Evolutionary conservation across 441 rosid genomes (phyloP).

Genomic region (Adansonia gregorii): DNA sequence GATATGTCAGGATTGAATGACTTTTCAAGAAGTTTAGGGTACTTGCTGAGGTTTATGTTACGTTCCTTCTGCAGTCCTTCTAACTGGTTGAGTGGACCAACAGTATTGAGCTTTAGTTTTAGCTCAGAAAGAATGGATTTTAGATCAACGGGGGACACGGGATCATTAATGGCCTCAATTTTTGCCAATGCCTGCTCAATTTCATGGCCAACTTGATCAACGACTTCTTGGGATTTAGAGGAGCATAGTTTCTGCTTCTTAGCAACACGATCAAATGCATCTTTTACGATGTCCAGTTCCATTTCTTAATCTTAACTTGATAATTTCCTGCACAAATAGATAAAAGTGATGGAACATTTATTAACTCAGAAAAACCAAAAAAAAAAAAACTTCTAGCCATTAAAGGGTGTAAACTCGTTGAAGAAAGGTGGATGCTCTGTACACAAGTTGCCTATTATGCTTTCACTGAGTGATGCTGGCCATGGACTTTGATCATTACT

Average conservation of each 20-base stretch:
- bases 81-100: slow-evolving; percentile 47
- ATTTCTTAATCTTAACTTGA: slow-evolving; percentile 29
- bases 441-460: background rate
- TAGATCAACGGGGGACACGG: slow-evolving; percentile 34
- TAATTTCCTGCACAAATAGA: slow-evolving; percentile 34
- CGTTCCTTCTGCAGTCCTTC: slow-evolving; percentile 60
- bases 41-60: slow-evolving; percentile 45
- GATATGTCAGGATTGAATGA: slow-evolving; percentile 57
- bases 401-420: background rate
- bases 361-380: background rate
- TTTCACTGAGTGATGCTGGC: background rate
- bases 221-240: slow-evolving; percentile 49
- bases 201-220: slow-evolving; percentile 51
- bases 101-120: slow-evolving; percentile 46
- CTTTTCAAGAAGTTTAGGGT: slow-evolving; percentile 54
- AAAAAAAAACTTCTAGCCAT: background rate
- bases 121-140: slow-evolving; percentile 47
- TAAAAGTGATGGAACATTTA: background rate
- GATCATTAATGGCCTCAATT: slow-evolving; percentile 37
- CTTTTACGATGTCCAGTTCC: slow-evolving; percentile 46
- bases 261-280: slow-evolving; percentile 53
- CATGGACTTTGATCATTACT: background rate
- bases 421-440: background rate
- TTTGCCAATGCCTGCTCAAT: slow-evolving; percentile 48
- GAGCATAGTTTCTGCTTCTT: slow-evolving; percentile 62